These are phyloP conservation scores for Phytophthora europaea DNA, from an alignment of 352 stramenopile genomes.

Conservation along the genomic window DNA sequence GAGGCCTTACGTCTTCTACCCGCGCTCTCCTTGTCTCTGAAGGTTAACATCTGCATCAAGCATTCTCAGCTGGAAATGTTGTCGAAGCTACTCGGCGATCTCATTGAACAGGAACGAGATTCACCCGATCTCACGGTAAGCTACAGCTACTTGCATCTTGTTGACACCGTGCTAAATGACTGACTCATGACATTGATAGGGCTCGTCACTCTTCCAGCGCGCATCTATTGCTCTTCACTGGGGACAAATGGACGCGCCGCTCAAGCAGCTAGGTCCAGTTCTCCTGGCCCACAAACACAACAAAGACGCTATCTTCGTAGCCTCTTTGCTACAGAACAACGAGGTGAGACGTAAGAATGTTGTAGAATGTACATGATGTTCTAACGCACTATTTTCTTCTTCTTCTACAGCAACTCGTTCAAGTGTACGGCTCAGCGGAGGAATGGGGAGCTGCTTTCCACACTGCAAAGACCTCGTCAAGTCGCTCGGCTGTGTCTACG, in stretches of 20 bases:
- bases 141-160: not conserved
- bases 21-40: conserved; percentile 48
- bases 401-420: conserved; percentile 29
- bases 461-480: conserved; percentile 16
- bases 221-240: conserved; percentile 57
- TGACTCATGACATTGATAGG: conserved; percentile 35
- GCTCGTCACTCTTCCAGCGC: conserved; percentile 67
- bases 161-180: not conserved
- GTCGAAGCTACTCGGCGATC: conserved; percentile 37
- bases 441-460: conserved; percentile 44
- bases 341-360: conserved; percentile 28
- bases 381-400: not conserved
- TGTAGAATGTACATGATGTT: not conserved
- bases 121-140: conserved; percentile 59
- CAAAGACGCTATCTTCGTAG: conserved; percentile 67
- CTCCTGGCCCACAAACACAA: conserved; percentile 32
- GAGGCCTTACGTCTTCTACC: conserved; percentile 51
- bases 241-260: conserved; percentile 27
- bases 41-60: conserved; percentile 81
- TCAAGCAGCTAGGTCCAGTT: conserved; percentile 34
- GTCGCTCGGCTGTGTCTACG: conserved; percentile 9
- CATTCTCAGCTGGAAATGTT: conserved; percentile 58
- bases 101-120: conserved; percentile 40
- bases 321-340: conserved; percentile 56
- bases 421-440: conserved; percentile 33